These are phyloP conservation scores for Boletus bicolor DNA, from an alignment of 768 basidiomycete species.

Conservation along the genomic window DNA sequence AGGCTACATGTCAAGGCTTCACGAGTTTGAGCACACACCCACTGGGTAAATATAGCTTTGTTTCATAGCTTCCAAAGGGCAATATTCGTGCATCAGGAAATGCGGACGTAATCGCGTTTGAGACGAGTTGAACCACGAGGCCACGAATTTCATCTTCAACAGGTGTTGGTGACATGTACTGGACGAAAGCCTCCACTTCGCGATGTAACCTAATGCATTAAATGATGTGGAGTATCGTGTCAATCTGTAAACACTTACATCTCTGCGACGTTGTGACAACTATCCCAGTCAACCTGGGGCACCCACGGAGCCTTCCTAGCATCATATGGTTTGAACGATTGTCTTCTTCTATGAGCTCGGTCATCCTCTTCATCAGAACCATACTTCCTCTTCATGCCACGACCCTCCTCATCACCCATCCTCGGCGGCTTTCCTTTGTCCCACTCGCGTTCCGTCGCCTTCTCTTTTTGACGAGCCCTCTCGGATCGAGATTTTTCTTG, in stretches of 20 bases:
- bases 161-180: constrained; percentile 84
- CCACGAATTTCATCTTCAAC: constrained; percentile 84
- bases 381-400: constrained; percentile 43
- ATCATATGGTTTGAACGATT: constrained; percentile 48
- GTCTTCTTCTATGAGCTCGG: constrained; percentile 40
- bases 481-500: constrained; percentile 15
- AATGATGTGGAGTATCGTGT: constrained; percentile 4
- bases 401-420: constrained; percentile 20
- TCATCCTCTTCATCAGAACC: constrained; percentile 49
- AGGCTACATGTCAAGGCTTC: constrained; percentile 6
- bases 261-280: constrained; percentile 76
- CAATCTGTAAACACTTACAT: constrained; percentile 50
- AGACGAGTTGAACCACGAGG: constrained; percentile 67
- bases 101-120: constrained; percentile 53
- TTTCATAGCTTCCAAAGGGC: constrained; percentile 92
- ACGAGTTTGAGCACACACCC: constrained; percentile 56
- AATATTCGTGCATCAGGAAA: constrained; percentile 80
- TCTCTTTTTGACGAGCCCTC: constrained; percentile 19
- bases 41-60: constrained; percentile 87
- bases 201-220: constrained; percentile 61
- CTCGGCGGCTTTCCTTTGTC: constrained; percentile 34
- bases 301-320: constrained; percentile 70
- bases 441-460: constrained; percentile 37
- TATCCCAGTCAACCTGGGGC: constrained; percentile 63
- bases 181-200: constrained; percentile 82